A percentile compares a stretch with the other conserved stretches of the same genome.
Conservation (phyloP, 2,329 filamentous ascomycete species). For the Alternaria panax region DNA sequence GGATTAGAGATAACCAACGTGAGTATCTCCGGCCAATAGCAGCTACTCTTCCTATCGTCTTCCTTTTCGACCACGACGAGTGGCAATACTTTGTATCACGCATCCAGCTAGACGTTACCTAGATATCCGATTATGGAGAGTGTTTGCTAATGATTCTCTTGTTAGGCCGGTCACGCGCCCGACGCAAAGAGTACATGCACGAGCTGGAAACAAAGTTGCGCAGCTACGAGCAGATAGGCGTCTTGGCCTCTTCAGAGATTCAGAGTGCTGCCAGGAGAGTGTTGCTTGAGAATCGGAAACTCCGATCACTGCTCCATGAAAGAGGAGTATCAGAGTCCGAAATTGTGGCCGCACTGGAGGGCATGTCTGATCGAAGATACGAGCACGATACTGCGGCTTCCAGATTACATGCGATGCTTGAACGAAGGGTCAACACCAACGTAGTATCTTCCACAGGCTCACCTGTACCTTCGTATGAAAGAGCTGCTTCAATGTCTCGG, state of each 20-base stretch:
- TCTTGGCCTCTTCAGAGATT: slow-evolving; percentile 74
- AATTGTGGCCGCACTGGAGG: slow-evolving; percentile 51
- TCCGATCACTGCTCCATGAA: slow-evolving; percentile 66
- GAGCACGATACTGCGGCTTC: slow-evolving; percentile 41
- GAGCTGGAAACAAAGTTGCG: slow-evolving; percentile 72
- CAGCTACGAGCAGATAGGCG: slow-evolving; percentile 68
- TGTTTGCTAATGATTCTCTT: slow-evolving; percentile 13
- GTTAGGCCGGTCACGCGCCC: slow-evolving; percentile 71
- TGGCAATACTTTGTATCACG: neutral
- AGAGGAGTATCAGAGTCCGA: slow-evolving; percentile 66
- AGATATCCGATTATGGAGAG: neutral
- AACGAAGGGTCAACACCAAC: slow-evolving; percentile 36
- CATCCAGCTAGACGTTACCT: neutral
- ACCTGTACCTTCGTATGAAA: slow-evolving; percentile 21
- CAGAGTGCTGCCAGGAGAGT: slow-evolving; percentile 74
- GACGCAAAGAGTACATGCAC: slow-evolving; percentile 75
- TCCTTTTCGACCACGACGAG: neutral
- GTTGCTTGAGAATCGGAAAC: slow-evolving; percentile 71
- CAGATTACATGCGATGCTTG: slow-evolving; percentile 42
- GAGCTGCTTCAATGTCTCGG: slow-evolving; percentile 23
- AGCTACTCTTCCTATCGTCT: neutral
- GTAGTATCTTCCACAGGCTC: slow-evolving; percentile 29
- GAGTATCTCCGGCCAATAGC: slow-evolving; percentile 18
- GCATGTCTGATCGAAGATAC: slow-evolving; percentile 30
- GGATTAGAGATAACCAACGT: slow-evolving; percentile 77